These are phyloP conservation scores for Handroanthus guayacan DNA, from an alignment of 257 asterid genomes.

Conservation along the genomic window DNA sequence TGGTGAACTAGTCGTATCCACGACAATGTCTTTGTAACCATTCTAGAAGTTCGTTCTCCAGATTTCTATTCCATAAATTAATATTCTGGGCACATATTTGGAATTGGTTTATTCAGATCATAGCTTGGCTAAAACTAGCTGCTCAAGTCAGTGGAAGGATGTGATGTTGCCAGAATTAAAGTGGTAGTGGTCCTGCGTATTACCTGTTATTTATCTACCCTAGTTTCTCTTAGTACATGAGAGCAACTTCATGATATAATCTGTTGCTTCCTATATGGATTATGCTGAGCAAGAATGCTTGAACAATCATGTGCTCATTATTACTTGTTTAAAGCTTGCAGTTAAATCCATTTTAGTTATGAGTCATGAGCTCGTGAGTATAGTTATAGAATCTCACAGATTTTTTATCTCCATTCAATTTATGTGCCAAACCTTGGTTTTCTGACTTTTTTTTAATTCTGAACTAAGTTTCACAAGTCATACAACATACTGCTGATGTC, in stretches of 20 bases:
- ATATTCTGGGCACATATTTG: not conserved
- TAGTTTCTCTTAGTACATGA: not conserved
- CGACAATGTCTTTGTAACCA: not conserved
- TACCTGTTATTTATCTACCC: not conserved
- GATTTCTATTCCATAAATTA: constrained; percentile 1
- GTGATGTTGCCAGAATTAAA: not conserved
- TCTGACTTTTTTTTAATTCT: constrained; percentile 30
- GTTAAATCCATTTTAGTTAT: constrained; percentile 7
- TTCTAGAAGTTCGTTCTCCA: not conserved
- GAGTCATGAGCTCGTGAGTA: constrained; percentile 3
- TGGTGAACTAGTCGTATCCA: constrained; percentile 11
- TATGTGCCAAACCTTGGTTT: constrained; percentile 4
- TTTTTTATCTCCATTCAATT: constrained; percentile 1
- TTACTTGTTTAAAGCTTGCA: constrained; percentile 7
- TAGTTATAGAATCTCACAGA: not conserved
- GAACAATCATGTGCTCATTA: constrained; percentile 3
- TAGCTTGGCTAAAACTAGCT: not conserved
- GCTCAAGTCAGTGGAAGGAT: constrained; percentile 6
- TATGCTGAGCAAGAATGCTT: not conserved
- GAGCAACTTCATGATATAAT: constrained; percentile 14
- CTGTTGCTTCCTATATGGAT: constrained; percentile 1
- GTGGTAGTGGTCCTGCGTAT: constrained; percentile 10
- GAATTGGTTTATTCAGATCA: not conserved
- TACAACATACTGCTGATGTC: constrained; percentile 46
- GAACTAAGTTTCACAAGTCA: constrained; percentile 54